Evolutionary conservation across 192 early-diverging fungal genomes (phyloP).

Genomic region (Coemansia sp.): DNA sequence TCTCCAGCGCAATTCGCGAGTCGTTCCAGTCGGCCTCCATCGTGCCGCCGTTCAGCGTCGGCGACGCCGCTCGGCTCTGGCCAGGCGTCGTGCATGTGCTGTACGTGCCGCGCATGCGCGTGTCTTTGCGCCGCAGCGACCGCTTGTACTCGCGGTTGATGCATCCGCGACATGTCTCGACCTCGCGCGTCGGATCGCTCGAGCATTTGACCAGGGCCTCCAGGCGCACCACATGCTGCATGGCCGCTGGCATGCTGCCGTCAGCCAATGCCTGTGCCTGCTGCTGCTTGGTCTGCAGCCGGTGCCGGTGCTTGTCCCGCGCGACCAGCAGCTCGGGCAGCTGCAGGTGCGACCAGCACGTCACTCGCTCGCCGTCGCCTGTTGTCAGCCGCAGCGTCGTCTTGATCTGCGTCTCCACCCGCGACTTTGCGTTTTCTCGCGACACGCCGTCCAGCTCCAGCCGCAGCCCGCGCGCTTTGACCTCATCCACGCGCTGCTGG

Average conservation of each 20-base stretch:
- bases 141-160: constrained; percentile 81
- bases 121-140: constrained; percentile 60
- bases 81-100: constrained; percentile 58
- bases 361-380: constrained; percentile 65
- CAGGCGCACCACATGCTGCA: constrained; percentile 63
- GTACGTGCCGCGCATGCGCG: constrained; percentile 35
- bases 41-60: constrained; percentile 41
- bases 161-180: constrained; percentile 80
- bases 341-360: constrained; percentile 78
- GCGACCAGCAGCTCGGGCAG: constrained; percentile 83
- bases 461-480: constrained; percentile 36
- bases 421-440: constrained; percentile 68
- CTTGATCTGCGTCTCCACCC: constrained; percentile 95
- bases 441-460: constrained; percentile 50
- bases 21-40: constrained; percentile 67
- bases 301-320: constrained; percentile 69
- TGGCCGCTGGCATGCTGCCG: constrained; percentile 44
- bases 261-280: constrained; percentile 25
- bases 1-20: constrained; percentile 67
- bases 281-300: constrained; percentile 30
- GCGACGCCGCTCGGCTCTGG: constrained; percentile 58
- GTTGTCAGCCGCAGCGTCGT: constrained; percentile 81
- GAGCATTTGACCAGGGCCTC: constrained; percentile 86
- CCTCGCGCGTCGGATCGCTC: constrained; percentile 70
- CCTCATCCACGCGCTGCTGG: constrained; percentile 33